phyloP scores from a whole-genome alignment of 352 stramenopile species.

The Globisporangium takayamanum region DNA sequence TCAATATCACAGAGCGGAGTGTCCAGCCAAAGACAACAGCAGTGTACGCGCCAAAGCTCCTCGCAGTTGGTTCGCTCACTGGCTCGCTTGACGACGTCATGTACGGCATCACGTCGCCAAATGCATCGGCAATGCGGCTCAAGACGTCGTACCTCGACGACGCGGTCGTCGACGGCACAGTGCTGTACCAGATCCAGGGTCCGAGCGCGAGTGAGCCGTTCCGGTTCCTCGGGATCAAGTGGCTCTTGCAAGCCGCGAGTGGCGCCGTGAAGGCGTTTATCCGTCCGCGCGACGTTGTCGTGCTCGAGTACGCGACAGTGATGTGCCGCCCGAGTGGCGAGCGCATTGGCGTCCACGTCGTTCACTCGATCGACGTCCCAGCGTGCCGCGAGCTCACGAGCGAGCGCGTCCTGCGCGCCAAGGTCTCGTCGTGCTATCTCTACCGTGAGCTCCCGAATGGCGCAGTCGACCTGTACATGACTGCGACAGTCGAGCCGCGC shows the following conservation, averaged over 20 bases:
- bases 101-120: slow-evolving; percentile 44
- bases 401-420: slow-evolving; percentile 34
- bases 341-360: slow-evolving; percentile 45
- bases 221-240: slow-evolving; percentile 53
- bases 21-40: not conserved
- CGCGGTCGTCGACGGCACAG: slow-evolving; percentile 38
- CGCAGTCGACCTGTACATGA: slow-evolving; percentile 61
- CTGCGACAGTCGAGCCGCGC: slow-evolving; percentile 36
- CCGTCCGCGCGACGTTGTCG: slow-evolving; percentile 39
- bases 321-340: slow-evolving; percentile 41
- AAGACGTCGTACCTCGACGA: slow-evolving; percentile 45
- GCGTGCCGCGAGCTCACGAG: slow-evolving; percentile 30
- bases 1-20: slow-evolving; percentile 12
- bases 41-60: slow-evolving; percentile 21
- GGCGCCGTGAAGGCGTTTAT: slow-evolving; percentile 29
- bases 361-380: slow-evolving; percentile 42
- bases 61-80: slow-evolving; percentile 31
- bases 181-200: slow-evolving; percentile 36
- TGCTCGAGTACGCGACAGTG: slow-evolving; percentile 45
- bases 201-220: slow-evolving; percentile 36
- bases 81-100: slow-evolving; percentile 52
- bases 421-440: slow-evolving; percentile 41
- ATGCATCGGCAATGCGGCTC: slow-evolving; percentile 26
- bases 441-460: slow-evolving; percentile 46
- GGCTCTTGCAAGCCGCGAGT: slow-evolving; percentile 38